These are phyloP conservation scores for Suillus discolor DNA, from an alignment of 768 basidiomycete species.

Conservation along the genomic window DNA sequence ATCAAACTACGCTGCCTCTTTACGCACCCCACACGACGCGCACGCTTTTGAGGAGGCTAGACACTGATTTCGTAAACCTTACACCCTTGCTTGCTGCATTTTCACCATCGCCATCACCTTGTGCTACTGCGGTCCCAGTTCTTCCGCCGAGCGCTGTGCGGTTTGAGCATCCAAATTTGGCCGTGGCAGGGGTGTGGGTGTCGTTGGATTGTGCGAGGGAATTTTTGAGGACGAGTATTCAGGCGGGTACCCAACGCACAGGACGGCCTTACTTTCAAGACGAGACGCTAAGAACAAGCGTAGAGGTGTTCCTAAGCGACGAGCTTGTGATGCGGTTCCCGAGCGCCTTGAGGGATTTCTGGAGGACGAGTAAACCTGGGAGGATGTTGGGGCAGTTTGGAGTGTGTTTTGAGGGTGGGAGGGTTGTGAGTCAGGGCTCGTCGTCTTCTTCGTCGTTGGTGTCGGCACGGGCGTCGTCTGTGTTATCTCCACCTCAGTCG, in stretches of 20 bases:
- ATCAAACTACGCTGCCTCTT: conserved; percentile 63
- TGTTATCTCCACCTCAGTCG: neutral
- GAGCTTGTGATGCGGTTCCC: conserved; percentile 66
- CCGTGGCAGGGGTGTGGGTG: conserved; percentile 68
- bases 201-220: conserved; percentile 58
- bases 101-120: conserved; percentile 28
- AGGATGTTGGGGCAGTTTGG: conserved; percentile 64
- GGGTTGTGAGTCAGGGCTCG: conserved; percentile 14
- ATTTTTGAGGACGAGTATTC: conserved; percentile 28
- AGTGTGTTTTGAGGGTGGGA: conserved; percentile 16
- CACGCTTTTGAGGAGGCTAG: conserved; percentile 65
- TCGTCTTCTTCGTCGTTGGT: conserved; percentile 7
- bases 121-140: conserved; percentile 26
- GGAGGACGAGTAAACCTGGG: conserved; percentile 47
- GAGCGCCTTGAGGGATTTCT: conserved; percentile 58
- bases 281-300: conserved; percentile 23
- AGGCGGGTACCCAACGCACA: neutral
- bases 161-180: conserved; percentile 53
- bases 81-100: conserved; percentile 47
- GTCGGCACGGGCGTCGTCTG: neutral
- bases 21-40: conserved; percentile 27
- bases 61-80: conserved; percentile 79
- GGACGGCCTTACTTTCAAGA: neutral
- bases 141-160: conserved; percentile 46
- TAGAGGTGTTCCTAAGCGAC: conserved; percentile 64